Evolutionary conservation across 129 eudicot species (phyloP).

Genomic region (Tagetes erecta): DNA sequence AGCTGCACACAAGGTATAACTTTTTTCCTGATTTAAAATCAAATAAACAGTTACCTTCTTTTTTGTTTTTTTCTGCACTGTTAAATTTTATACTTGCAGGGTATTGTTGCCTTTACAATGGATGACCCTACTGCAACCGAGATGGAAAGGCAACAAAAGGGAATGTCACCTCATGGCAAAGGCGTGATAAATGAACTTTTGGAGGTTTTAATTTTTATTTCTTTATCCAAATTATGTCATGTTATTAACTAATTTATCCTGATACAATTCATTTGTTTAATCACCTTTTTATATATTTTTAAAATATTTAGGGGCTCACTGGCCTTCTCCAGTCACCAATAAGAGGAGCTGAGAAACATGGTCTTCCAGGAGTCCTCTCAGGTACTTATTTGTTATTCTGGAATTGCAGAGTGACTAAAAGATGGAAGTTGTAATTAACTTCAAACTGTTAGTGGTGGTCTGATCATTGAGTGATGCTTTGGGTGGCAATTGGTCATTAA

Average conservation of each 20-base stretch:
- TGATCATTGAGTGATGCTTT: not conserved
- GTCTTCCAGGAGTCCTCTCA: constrained; percentile 94
- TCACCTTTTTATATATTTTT: not conserved
- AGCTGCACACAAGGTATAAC: constrained; percentile 85
- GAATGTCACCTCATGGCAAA: constrained; percentile 72
- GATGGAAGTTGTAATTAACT: too few relatives aligned
- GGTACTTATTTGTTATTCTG: constrained; percentile 40
- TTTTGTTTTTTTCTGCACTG: constrained; percentile 3
- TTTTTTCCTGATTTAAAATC: constrained; percentile 8
- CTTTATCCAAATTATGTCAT: not conserved
- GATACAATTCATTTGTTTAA: not conserved
- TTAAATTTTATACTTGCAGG: constrained; percentile 44
- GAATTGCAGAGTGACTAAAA: not conserved
- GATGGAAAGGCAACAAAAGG: constrained; percentile 71
- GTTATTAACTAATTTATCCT: not conserved
- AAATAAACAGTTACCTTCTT: not conserved
- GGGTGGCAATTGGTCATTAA: not conserved
- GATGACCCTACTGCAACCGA: constrained; percentile 62
- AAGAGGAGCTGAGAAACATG: constrained; percentile 96
- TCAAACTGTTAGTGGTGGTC: too few relatives aligned
- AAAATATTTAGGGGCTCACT: constrained; percentile 70
- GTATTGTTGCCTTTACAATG: constrained; percentile 86
- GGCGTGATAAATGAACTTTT: constrained; percentile 90
- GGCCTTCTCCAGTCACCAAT: constrained; percentile 97
- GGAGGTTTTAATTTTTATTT: constrained; percentile 50